These are phyloP conservation scores for Xylaria longipes DNA, from an alignment of 495 filamentous ascomycete species.

Conservation along the genomic window DNA sequence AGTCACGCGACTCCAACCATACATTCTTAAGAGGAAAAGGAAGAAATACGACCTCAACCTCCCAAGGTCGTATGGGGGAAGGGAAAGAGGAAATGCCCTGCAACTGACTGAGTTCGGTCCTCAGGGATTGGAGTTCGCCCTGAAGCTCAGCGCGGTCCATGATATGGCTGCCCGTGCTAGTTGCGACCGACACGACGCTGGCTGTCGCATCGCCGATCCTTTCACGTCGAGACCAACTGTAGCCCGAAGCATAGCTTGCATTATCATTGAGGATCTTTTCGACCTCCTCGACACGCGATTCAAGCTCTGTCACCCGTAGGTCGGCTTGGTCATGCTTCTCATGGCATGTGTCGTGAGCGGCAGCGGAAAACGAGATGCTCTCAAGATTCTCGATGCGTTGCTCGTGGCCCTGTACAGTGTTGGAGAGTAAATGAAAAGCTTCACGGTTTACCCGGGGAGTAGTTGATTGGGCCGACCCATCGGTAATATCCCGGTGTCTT, in stretches of 20 bases:
- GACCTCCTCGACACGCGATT: constrained; percentile 65
- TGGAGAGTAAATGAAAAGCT: constrained; percentile 44
- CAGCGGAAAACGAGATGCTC: constrained; percentile 63
- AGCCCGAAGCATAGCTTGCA: constrained; percentile 47
- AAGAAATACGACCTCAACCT: constrained; percentile 71
- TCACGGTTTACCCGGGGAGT: constrained; percentile 29
- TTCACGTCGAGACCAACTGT: constrained; percentile 35
- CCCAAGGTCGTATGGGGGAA: constrained; percentile 64
- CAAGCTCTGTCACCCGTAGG: constrained; percentile 64
- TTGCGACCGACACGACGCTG: constrained; percentile 54
- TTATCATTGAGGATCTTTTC: constrained; percentile 61
- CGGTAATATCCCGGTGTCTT: constrained; percentile 33
- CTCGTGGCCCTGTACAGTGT: constrained; percentile 55
- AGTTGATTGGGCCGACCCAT: constrained; percentile 34
- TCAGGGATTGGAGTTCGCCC: constrained; percentile 60
- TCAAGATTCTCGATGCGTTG: constrained; percentile 66
- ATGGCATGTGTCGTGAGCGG: constrained; percentile 62
- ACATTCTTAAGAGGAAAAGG: constrained; percentile 69
- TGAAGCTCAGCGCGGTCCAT: constrained; percentile 51
- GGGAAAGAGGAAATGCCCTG: constrained; percentile 61
- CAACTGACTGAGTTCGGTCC: constrained; percentile 61
- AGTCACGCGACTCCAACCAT: constrained; percentile 61
- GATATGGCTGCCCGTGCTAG: constrained; percentile 44
- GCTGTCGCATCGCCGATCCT: constrained; percentile 46
- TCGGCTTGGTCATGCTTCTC: constrained; percentile 65